Evolutionary conservation across 2,329 filamentous ascomycete species (phyloP).

Genomic region (Thielaviopsis ethacetica): DNA sequence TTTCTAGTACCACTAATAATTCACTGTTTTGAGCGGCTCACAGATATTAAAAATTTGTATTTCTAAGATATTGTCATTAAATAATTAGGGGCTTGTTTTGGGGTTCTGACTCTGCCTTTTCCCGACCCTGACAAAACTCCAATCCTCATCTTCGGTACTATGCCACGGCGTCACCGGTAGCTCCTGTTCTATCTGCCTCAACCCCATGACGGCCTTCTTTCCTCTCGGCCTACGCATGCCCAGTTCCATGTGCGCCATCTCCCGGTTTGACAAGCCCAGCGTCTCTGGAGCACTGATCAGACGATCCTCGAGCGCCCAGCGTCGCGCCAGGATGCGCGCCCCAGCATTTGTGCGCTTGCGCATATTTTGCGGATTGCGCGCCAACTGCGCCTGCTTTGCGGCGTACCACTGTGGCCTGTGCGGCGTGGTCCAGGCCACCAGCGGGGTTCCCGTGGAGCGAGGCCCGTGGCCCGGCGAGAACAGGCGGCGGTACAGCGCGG

Average conservation of each 20-base stretch:
- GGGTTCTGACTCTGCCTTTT: not conserved
- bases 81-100: too few relatives aligned
- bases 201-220: not conserved
- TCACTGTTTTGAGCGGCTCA: too few relatives aligned
- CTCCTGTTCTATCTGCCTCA: not conserved
- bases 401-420: not conserved
- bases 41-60: not conserved
- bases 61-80: not conserved
- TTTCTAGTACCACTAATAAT: too few relatives aligned
- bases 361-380: not conserved
- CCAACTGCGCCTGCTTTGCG: not conserved
- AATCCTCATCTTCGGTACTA: not conserved
- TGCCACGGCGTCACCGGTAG: not conserved
- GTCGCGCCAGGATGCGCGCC: not conserved
- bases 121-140: not conserved
- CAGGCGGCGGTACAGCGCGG: constrained; percentile 1
- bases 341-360: not conserved
- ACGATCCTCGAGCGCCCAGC: not conserved
- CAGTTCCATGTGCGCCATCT: constrained; percentile 1
- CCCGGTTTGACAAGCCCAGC: not conserved
- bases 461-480: not conserved
- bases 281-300: not conserved
- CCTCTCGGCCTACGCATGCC: not conserved
- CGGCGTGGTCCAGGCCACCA: constrained; percentile 1
- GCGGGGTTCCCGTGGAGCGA: not conserved